These are phyloP conservation scores for Brassica hybrid DNA, from an alignment of 441 rosid genomes.

Conservation along the genomic window DNA sequence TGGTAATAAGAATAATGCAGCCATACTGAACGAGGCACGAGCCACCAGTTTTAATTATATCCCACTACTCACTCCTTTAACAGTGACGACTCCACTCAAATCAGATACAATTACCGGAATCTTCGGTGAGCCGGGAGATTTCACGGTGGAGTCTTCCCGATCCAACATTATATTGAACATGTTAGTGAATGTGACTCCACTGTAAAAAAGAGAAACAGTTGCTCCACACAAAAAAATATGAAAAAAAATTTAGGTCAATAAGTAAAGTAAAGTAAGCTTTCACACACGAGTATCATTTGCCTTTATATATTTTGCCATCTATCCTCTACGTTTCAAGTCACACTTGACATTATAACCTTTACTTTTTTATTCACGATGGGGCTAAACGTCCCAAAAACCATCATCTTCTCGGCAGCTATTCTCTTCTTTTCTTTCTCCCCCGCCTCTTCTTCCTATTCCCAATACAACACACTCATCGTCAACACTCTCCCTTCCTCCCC, in stretches of 20 bases:
- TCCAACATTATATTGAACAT: constrained; percentile 39
- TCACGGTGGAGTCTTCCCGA: constrained; percentile 31
- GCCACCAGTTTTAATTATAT: constrained; percentile 13
- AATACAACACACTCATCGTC: constrained; percentile 53
- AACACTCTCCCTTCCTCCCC: constrained; percentile 57
- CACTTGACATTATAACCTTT: background rate
- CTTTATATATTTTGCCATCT: background rate
- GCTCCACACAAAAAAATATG: background rate
- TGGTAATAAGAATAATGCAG: constrained; percentile 28
- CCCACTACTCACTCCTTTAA: constrained; percentile 26
- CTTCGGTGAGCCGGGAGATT: constrained; percentile 21
- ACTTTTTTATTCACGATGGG: constrained; percentile 41
- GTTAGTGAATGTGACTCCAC: constrained; percentile 33
- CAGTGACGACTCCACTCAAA: constrained; percentile 40
- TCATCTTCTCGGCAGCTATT: constrained; percentile 44
- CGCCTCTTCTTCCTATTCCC: constrained; percentile 33
- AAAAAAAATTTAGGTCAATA: background rate
- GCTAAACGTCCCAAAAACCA: constrained; percentile 32
- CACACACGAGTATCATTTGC: background rate
- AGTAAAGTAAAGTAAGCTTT: background rate
- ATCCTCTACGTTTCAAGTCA: background rate
- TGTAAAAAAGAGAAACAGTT: background rate
- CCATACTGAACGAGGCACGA: constrained; percentile 29
- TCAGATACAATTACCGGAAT: constrained; percentile 37
- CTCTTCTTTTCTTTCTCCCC: constrained; percentile 37